Base-by-base conservation (phyloP, 2,329 filamentous ascomycete genomes). In the Chaetoscypha palmicola region DNA sequence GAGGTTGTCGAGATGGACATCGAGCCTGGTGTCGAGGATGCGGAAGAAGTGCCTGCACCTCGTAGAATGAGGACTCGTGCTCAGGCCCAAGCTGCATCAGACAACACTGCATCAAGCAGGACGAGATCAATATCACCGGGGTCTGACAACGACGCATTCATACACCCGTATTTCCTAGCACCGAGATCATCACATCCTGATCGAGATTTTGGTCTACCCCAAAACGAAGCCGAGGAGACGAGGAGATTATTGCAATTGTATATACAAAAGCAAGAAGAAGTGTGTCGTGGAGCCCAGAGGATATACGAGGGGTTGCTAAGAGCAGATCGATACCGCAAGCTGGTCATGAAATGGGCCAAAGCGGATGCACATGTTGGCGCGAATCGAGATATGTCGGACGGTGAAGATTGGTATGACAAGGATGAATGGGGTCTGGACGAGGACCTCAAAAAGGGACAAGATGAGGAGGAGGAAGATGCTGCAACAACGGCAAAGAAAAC, bases 371-470 rank as follows among this genome's bases (percentile, higher is more conserved):
- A 91, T 57, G 72, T 70, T 41, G 77, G 79, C 1, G 60, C 68
- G 14, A 78, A 80, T 38, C 52, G 58, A 28, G 85, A 90, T 62
- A 81, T 92, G 81, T 89, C 83, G 39, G 87, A 94, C 60, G 86
- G 86, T 9, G 87, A 94, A 68, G 87, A 94, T 61, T 94, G 86
- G 84, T 90, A 89, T 59, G 87, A 94, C 63, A 77, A 77, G 58
- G 82, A 87, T 41, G 83, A 87, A 65, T 91, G 86, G 85, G 77
- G 76, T 0, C 63, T 92, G 38, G 74, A 77, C 7, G 82, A 85
- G 49, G 81, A 86, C 53, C 66, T 91, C 5, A 83, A 86, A 62
- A 92, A 92, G 66, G 86, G 86, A 0, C 81, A 86, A 56, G 84
- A 89, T 49, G 81, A 85, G 59, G 86, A 91, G 57, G 86, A 92